Percentiles rank a stretch among this genome's conserved stretches.
Conservation (phyloP, 2,329 filamentous ascomycete species). For the Calycina herbarum region DNA sequence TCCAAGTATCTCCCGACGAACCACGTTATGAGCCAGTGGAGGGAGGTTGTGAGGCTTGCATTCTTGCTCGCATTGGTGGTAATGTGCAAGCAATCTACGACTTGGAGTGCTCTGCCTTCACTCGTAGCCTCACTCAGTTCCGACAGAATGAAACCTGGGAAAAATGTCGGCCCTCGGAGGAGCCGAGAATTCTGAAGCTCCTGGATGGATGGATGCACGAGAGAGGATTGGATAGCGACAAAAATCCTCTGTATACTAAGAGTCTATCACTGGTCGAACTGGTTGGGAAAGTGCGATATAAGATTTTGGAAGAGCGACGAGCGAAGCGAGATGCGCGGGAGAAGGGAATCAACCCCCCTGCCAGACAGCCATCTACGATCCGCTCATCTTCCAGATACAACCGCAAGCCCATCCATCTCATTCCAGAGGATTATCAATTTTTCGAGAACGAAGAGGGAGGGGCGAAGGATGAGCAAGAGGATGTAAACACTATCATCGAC, state of each 20-base stretch:
- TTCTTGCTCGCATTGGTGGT: conserved; percentile 50
- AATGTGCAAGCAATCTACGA: conserved; percentile 45
- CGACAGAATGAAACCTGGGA: background rate
- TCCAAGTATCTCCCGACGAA: conserved; percentile 37
- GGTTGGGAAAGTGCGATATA: conserved; percentile 1
- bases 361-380: background rate
- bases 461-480: background rate
- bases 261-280: background rate
- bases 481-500: background rate
- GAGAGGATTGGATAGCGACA: background rate
- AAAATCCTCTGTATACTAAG: background rate
- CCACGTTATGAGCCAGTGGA: conserved; percentile 33
- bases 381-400: background rate
- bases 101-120: conserved; percentile 46
- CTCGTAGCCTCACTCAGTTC: conserved; percentile 37
- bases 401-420: background rate
- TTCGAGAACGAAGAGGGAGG: background rate
- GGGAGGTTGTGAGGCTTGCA: conserved; percentile 53
- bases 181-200: conserved; percentile 22
- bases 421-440: background rate
- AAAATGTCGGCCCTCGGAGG: too few species aligned
- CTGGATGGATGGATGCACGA: conserved; percentile 28
- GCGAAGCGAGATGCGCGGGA: background rate
- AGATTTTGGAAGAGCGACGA: background rate
- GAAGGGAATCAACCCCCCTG: background rate